phyloP scores from a whole-genome alignment of 257 asterid genomes.

The Cinchona pubescens region DNA sequence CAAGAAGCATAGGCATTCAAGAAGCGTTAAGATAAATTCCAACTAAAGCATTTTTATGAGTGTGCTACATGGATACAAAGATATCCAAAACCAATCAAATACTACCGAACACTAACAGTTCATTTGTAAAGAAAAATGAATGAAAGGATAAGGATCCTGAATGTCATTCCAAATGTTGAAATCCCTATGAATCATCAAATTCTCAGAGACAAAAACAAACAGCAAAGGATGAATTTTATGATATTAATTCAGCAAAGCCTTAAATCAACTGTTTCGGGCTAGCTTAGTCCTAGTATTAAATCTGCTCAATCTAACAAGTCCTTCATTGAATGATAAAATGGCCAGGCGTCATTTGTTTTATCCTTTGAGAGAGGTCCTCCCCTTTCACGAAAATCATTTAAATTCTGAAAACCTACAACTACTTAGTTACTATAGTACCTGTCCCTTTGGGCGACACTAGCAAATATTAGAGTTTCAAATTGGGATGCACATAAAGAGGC shows the following conservation, averaged over 20 bases:
- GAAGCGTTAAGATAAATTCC: neutral
- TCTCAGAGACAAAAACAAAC: neutral
- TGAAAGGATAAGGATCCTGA: neutral
- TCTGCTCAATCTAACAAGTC: neutral
- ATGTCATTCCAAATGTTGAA: neutral
- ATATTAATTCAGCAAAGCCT: neutral
- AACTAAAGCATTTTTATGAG: neutral
- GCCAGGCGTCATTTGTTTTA: neutral
- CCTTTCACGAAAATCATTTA: neutral
- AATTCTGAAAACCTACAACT: neutral
- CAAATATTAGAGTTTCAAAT: neutral
- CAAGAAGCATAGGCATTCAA: neutral
- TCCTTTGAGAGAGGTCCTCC: no score
- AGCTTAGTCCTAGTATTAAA: neutral
- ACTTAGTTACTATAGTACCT: neutral
- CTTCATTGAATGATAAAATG: neutral
- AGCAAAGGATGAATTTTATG: neutral
- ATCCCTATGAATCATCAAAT: neutral
- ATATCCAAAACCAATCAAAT: neutral
- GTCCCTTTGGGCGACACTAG: neutral
- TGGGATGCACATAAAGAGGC: neutral
- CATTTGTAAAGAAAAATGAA: neutral
- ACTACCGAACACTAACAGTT: neutral
- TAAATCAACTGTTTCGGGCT: neutral
- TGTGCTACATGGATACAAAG: neutral